phyloP scores from a whole-genome alignment of 257 asterid species.

The Petunia secreta region DNA sequence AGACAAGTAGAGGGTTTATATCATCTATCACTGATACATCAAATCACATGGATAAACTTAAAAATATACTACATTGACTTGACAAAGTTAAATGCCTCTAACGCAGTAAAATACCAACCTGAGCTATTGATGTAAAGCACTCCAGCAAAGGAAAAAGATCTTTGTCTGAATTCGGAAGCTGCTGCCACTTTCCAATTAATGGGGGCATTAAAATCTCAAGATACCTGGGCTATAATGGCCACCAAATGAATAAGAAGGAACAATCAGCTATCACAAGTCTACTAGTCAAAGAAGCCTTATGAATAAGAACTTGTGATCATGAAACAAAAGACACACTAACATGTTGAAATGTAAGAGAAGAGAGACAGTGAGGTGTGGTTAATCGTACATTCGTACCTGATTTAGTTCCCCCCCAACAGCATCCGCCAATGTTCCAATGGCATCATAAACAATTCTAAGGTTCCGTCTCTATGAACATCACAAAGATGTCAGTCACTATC shows the following conservation, averaged over 20 bases:
- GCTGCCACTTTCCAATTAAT: slow-evolving; percentile 96
- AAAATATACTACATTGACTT: background rate
- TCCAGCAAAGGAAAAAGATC: slow-evolving; percentile 95
- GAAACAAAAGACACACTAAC: background rate
- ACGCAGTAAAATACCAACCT: slow-evolving; percentile 46
- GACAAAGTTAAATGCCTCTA: background rate
- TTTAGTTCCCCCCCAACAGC: slow-evolving; percentile 90
- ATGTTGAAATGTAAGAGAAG: background rate
- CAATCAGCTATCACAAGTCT: slow-evolving; percentile 22
- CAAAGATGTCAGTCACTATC: slow-evolving; percentile 22
- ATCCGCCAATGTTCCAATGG: slow-evolving; percentile 94
- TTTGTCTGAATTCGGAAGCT: slow-evolving; percentile 85
- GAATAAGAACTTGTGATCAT: no score
- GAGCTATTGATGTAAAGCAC: slow-evolving; percentile 97
- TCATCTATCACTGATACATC: no score
- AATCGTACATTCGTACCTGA: slow-evolving; percentile 52
- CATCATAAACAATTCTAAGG: slow-evolving; percentile 91
- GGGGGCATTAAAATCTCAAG: slow-evolving; percentile 98
- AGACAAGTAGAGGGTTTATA: background rate
- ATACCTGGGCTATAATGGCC: slow-evolving; percentile 69
- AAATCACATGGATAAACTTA: no score
- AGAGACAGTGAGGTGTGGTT: slow-evolving; percentile 23
- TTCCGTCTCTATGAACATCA: slow-evolving; percentile 67
- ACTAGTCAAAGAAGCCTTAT: no score
- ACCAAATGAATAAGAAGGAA: slow-evolving; percentile 19